Percentiles rank a stretch among this genome's conserved stretches.
These are phyloP conservation scores for Strigomonas culicis DNA, from an alignment of 208 protist species.

Conservation along the genomic window DNA sequence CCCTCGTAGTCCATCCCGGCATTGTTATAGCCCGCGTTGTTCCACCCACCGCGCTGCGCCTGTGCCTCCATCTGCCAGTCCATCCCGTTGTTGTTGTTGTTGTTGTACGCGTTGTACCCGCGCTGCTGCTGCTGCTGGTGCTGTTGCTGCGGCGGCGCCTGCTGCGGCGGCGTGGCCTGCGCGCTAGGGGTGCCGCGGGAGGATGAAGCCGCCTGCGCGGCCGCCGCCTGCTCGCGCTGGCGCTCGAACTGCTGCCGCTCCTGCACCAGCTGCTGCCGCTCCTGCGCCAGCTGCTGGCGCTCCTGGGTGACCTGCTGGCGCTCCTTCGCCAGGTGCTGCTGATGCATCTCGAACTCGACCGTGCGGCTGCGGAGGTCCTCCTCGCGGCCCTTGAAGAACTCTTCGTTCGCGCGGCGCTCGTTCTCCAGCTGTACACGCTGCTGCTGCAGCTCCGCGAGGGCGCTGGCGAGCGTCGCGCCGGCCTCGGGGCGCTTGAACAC, in stretches of 20 bases:
- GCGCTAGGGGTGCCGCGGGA: too few relatives aligned
- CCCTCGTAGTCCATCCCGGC: constrained; percentile 16
- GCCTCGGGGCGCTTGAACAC: constrained; percentile 37
- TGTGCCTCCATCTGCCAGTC: constrained; percentile 13
- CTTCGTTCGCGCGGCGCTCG: constrained; percentile 36
- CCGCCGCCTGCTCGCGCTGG: background rate
- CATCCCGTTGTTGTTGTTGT: constrained; percentile 8
- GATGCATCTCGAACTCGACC: constrained; percentile 25
- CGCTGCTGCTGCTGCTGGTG: constrained; percentile 24
- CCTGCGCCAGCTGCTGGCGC: constrained; percentile 30
- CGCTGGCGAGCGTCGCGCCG: constrained; percentile 31
- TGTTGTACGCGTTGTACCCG: constrained; percentile 27
- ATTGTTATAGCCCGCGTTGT: constrained; percentile 15
- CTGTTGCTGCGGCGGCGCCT: constrained; percentile 24
- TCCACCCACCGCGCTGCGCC: constrained; percentile 22
- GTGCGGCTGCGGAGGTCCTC: constrained; percentile 43
- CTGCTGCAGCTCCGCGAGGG: constrained; percentile 35
- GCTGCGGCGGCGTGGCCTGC: too few relatives aligned
- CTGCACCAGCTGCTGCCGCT: background rate
- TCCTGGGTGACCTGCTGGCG: constrained; percentile 27
- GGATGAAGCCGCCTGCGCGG: too few relatives aligned
- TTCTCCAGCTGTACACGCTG: constrained; percentile 43
- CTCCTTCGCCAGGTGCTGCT: constrained; percentile 36
- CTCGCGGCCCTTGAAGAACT: constrained; percentile 39
- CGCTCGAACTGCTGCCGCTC: background rate